Evolutionary conservation across 2,329 filamentous ascomycete species (phyloP).

Genomic region (Tolypocladium cylindrosporum): DNA sequence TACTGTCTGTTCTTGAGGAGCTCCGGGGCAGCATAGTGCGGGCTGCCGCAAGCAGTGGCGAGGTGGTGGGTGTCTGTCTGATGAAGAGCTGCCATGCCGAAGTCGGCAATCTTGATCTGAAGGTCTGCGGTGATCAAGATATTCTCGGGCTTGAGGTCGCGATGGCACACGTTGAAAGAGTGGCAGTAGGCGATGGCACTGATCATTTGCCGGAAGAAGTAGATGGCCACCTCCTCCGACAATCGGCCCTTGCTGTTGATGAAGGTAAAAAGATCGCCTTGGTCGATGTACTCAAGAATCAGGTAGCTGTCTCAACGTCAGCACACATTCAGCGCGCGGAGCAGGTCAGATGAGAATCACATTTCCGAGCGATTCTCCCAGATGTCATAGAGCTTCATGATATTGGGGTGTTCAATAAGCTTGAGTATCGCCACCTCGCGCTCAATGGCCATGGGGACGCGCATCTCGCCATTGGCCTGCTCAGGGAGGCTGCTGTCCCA

Average conservation of each 20-base stretch:
- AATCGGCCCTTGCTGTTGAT: slow-evolving; percentile 67
- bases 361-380: slow-evolving; percentile 96
- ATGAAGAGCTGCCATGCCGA: slow-evolving; percentile 89
- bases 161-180: slow-evolving; percentile 88
- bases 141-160: slow-evolving; percentile 94
- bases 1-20: slow-evolving; percentile 71
- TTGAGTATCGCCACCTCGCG: slow-evolving; percentile 96
- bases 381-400: slow-evolving; percentile 89
- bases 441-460: slow-evolving; percentile 82
- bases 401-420: slow-evolving; percentile 87
- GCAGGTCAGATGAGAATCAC: slow-evolving; percentile 41
- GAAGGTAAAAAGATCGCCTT: slow-evolving; percentile 74
- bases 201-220: slow-evolving; percentile 87
- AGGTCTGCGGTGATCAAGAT: slow-evolving; percentile 71
- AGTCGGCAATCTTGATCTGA: slow-evolving; percentile 89
- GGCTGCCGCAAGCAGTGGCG: slow-evolving; percentile 86
- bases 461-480: slow-evolving; percentile 49
- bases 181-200: slow-evolving; percentile 89
- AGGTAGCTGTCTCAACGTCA: slow-evolving; percentile 58
- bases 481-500: slow-evolving; percentile 51
- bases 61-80: slow-evolving; percentile 72
- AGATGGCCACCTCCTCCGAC: slow-evolving; percentile 68
- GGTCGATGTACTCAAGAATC: slow-evolving; percentile 82
- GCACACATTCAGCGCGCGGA: background rate
- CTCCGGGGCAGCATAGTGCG: slow-evolving; percentile 93